Percentiles rank a stretch among this genome's conserved stretches.
phyloP scores from a whole-genome alignment of 768 basidiomycete genomes.

The Lepiota venenata region DNA sequence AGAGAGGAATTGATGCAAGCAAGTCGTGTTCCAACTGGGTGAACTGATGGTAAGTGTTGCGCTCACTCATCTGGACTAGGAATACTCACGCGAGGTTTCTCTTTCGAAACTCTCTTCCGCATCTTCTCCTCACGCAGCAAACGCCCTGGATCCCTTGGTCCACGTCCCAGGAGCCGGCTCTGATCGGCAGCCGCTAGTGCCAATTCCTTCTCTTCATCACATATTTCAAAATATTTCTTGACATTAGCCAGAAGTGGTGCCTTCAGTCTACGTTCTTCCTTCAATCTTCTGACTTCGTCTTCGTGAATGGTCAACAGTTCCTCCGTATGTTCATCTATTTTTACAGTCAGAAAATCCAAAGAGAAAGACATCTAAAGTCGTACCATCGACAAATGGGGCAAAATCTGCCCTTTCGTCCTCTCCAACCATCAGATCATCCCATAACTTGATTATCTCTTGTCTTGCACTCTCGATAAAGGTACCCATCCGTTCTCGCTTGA shows the following conservation, averaged over 20 bases:
- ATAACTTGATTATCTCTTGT: slow-evolving; percentile 73
- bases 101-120: slow-evolving; percentile 88
- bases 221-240: slow-evolving; percentile 89
- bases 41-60: background rate
- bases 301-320: slow-evolving; percentile 84
- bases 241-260: slow-evolving; percentile 71
- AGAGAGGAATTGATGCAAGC: slow-evolving; percentile 68
- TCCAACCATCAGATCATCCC: slow-evolving; percentile 84
- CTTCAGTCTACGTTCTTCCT: slow-evolving; percentile 80
- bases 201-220: slow-evolving; percentile 85
- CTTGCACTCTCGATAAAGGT: slow-evolving; percentile 81
- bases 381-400: slow-evolving; percentile 80
- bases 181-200: slow-evolving; percentile 80
- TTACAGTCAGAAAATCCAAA: slow-evolving; percentile 5
- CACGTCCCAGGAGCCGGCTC: slow-evolving; percentile 75
- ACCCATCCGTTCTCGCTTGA: slow-evolving; percentile 86
- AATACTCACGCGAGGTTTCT: slow-evolving; percentile 82
- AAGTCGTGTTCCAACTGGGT: slow-evolving; percentile 86
- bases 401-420: slow-evolving; percentile 82
- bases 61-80: background rate
- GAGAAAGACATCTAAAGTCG: slow-evolving; percentile 17
- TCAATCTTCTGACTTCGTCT: slow-evolving; percentile 76
- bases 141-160: slow-evolving; percentile 79
- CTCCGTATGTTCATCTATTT: slow-evolving; percentile 81
- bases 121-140: slow-evolving; percentile 95